These are phyloP conservation scores for Trebouxiophyceae sp. DNA, from an alignment of 163 green algal genomes.

Conservation along the genomic window DNA sequence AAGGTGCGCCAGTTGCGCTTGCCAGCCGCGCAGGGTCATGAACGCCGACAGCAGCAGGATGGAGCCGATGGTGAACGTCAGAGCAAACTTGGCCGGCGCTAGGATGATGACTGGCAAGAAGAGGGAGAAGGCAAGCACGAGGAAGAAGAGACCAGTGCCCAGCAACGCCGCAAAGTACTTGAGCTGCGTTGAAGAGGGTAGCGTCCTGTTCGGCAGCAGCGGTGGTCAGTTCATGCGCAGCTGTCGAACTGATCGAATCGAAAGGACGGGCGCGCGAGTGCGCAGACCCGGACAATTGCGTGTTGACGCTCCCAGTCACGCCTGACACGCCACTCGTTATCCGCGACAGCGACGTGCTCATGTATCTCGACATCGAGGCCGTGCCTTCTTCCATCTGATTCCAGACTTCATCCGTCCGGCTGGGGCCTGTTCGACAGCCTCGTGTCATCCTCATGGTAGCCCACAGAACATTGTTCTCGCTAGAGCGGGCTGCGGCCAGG, in stretches of 20 bases:
- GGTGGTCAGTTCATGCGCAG: not conserved
- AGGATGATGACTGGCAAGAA: slow-evolving; percentile 89
- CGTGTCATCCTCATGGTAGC: not conserved
- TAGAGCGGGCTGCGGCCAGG: not conserved
- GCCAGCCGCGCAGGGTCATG: slow-evolving; percentile 71
- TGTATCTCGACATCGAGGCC: slow-evolving; percentile 4
- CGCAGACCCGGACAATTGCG: not conserved
- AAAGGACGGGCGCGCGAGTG: not conserved
- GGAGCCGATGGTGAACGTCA: slow-evolving; percentile 84
- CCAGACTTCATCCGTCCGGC: slow-evolving; percentile 12
- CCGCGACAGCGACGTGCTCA: not conserved
- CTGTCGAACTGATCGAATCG: too few relatives aligned
- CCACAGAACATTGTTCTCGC: not conserved
- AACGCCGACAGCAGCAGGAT: slow-evolving; percentile 68
- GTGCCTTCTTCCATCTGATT: slow-evolving; percentile 29
- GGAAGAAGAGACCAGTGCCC: slow-evolving; percentile 65
- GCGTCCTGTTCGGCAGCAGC: not conserved
- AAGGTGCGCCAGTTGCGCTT: slow-evolving; percentile 72
- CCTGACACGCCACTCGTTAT: slow-evolving; percentile 17
- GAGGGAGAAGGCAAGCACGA: slow-evolving; percentile 81
- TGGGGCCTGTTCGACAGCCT: slow-evolving; percentile 6
- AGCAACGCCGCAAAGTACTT: slow-evolving; percentile 75
- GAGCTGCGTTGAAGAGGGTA: slow-evolving; percentile 30
- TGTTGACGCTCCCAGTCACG: slow-evolving; percentile 7
- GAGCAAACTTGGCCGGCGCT: slow-evolving; percentile 89